A percentile compares a stretch with the other conserved stretches of the same genome.
These are phyloP conservation scores for Breviolum minutum DNA, from an alignment of 73 alveolate species.

Conservation along the genomic window DNA sequence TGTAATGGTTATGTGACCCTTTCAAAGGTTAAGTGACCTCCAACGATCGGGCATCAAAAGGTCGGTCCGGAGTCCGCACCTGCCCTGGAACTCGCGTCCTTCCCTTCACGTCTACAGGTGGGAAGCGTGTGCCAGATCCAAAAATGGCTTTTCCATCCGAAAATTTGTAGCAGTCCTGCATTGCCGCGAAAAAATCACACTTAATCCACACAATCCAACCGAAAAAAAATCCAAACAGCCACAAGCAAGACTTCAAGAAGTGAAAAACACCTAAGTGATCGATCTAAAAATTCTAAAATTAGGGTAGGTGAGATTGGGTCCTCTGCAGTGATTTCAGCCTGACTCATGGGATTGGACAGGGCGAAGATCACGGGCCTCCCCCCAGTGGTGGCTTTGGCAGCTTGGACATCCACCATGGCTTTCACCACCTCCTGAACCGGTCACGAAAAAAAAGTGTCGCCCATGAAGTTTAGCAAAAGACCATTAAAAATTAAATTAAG, in stretches of 20 bases:
- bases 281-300: background rate
- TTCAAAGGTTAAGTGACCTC: too few species aligned
- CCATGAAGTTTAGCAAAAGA: background rate
- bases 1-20: too few species aligned
- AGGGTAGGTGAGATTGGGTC: background rate
- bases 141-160: conserved; percentile 71
- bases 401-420: conserved; percentile 61
- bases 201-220: background rate
- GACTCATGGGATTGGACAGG: conserved; percentile 75
- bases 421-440: conserved; percentile 41
- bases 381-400: background rate
- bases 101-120: conserved; percentile 70
- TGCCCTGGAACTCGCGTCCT: conserved; percentile 46
- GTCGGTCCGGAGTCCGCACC: background rate
- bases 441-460: background rate
- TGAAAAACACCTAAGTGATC: background rate
- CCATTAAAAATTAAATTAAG: too few species aligned
- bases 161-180: conserved; percentile 56
- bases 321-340: conserved; percentile 85
- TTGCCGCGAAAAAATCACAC: background rate
- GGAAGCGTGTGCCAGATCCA: conserved; percentile 91
- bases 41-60: too few species aligned
- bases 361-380: conserved; percentile 83
- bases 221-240: background rate
- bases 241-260: background rate